A percentile compares a stretch with the other conserved stretches of the same genome.
Conservation (phyloP, 805 yeast species). For the Naumovozyma dairenensis region DNA sequence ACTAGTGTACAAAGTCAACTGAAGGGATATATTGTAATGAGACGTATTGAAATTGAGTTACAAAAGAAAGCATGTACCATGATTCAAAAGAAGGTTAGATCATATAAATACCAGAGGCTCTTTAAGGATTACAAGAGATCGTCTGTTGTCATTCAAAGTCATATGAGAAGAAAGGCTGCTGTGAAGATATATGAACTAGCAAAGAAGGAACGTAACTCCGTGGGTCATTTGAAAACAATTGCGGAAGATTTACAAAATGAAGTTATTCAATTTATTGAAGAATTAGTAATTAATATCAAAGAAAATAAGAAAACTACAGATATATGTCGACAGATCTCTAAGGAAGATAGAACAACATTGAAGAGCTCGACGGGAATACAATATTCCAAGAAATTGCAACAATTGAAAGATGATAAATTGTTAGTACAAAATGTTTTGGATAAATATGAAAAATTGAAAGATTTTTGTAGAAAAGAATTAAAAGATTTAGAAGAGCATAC, state of each 20-base stretch:
- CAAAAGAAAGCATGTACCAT: slow-evolving; percentile 48
- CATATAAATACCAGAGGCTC: slow-evolving; percentile 41
- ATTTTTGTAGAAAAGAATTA: slow-evolving; percentile 49
- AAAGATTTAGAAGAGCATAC: slow-evolving; percentile 39
- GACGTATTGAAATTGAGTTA: slow-evolving; percentile 36
- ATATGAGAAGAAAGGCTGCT: slow-evolving; percentile 65
- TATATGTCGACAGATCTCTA: slow-evolving; percentile 36
- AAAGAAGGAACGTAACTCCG: slow-evolving; percentile 58
- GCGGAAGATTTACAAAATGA: slow-evolving; percentile 3
- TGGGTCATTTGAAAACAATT: not conserved
- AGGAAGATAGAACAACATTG: slow-evolving; percentile 14
- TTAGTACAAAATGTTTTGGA: slow-evolving; percentile 49
- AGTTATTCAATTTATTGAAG: slow-evolving; percentile 38
- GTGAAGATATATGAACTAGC: slow-evolving; percentile 40
- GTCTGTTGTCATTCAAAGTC: slow-evolving; percentile 61
- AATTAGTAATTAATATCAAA: slow-evolving; percentile 60
- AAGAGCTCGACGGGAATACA: not conserved
- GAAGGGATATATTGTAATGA: slow-evolving; percentile 41
- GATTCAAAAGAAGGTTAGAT: slow-evolving; percentile 63
- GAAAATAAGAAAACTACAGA: slow-evolving; percentile 63
- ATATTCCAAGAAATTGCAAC: slow-evolving; percentile 39
- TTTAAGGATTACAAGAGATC: slow-evolving; percentile 38
- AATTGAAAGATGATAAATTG: slow-evolving; percentile 45
- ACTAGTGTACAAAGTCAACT: slow-evolving; percentile 36
- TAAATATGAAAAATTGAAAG: slow-evolving; percentile 50